Evolutionary conservation across 306 rosid species (phyloP).

Genomic region (Prunus padus): DNA sequence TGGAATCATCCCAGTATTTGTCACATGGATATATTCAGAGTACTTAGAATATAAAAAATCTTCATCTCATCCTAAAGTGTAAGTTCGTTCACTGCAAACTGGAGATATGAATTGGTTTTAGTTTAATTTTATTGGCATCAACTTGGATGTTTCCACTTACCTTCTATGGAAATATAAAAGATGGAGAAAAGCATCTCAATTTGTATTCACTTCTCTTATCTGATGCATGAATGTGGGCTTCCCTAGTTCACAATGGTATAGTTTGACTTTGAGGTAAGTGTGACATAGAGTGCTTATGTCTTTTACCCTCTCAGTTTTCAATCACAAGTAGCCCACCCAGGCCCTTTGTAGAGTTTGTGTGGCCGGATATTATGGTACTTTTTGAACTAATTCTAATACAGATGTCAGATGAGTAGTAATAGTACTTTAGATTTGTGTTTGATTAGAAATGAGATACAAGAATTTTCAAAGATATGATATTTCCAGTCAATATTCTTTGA

Average conservation of each 20-base stretch:
- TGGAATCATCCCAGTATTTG: conserved; percentile 82
- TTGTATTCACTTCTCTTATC: neutral
- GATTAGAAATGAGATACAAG: conserved; percentile 3
- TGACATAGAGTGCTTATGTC: too few relatives aligned
- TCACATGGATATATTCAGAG: conserved; percentile 93
- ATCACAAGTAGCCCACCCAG: neutral
- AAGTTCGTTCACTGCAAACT: conserved; percentile 37
- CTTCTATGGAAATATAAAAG: neutral
- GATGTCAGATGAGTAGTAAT: neutral
- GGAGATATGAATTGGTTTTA: conserved; percentile 7
- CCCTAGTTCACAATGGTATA: too few relatives aligned
- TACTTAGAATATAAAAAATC: conserved; percentile 76
- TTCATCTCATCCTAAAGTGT: conserved; percentile 72
- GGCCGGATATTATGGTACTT: neutral
- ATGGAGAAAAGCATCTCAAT: conserved; percentile 6
- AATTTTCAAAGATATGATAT: neutral
- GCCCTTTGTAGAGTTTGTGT: neutral
- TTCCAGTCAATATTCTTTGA: conserved; percentile 14
- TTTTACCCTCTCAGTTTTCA: neutral
- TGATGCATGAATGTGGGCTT: neutral
- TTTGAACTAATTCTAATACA: too few relatives aligned
- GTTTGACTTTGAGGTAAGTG: too few relatives aligned
- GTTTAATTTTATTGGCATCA: neutral
- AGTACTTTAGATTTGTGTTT: neutral
- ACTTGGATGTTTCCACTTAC: neutral